Conservation (phyloP, 352 stramenopile genomes). For the Globisporangium orthogonon region DNA sequence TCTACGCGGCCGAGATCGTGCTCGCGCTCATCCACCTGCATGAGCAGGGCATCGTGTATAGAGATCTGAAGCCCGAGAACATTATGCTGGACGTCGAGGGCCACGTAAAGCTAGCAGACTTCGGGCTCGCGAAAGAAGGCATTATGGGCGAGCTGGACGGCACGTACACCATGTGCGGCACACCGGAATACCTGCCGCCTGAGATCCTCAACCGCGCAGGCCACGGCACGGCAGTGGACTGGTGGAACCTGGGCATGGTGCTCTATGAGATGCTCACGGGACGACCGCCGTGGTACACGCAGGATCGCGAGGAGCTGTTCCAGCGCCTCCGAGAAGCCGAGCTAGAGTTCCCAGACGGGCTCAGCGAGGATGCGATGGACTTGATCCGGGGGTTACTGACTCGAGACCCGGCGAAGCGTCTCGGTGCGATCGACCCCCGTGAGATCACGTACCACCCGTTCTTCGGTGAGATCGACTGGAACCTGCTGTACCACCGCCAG, state of each 20-base stretch:
- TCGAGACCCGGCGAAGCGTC: constrained; percentile 88
- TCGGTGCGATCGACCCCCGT: constrained; percentile 80
- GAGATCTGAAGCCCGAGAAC: constrained; percentile 83
- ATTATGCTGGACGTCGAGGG: constrained; percentile 85
- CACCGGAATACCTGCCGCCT: constrained; percentile 79
- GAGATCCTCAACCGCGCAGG: constrained; percentile 78
- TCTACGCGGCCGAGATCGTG: constrained; percentile 84
- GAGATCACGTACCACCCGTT: constrained; percentile 83
- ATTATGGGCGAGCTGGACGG: constrained; percentile 64
- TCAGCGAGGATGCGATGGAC: constrained; percentile 64
- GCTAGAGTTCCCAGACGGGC: constrained; percentile 68
- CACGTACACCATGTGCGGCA: constrained; percentile 84
- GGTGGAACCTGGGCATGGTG: constrained; percentile 83
- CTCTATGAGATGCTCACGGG: constrained; percentile 83
- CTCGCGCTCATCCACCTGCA: constrained; percentile 81
- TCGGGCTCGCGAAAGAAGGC: constrained; percentile 74
- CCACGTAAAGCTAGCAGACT: constrained; percentile 78
- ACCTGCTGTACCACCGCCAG: constrained; percentile 66
- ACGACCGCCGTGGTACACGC: constrained; percentile 71
- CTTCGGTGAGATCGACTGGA: constrained; percentile 80
- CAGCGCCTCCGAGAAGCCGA: constrained; percentile 53
- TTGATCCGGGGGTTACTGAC: constrained; percentile 86
- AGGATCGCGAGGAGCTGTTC: constrained; percentile 74
- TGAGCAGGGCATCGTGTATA: constrained; percentile 78
- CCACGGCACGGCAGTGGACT: constrained; percentile 78